Conservation (phyloP, 192 early-diverging fungal species). For the Oehlia diaphana region DNA sequence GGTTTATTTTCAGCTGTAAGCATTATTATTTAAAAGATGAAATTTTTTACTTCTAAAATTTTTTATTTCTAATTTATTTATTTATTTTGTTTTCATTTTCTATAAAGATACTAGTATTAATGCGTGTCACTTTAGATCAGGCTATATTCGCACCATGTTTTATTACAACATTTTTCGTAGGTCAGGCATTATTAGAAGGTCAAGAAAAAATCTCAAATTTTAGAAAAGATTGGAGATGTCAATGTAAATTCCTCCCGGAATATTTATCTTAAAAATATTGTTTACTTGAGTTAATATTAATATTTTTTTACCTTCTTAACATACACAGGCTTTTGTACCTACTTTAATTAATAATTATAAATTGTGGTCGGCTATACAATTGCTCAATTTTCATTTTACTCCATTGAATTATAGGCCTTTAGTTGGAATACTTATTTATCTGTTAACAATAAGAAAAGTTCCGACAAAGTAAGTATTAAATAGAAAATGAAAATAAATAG, state of each 20-base stretch:
- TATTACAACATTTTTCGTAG: conserved; percentile 66
- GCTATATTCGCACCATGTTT: conserved; percentile 70
- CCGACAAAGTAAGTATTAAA: not conserved
- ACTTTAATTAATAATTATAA: conserved; percentile 74
- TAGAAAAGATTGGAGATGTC: conserved; percentile 42
- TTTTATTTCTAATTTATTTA: not conserved
- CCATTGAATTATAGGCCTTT: conserved; percentile 73
- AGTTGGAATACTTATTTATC: conserved; percentile 41
- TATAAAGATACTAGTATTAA: conserved; percentile 39
- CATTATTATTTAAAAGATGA: not conserved
- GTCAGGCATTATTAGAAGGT: conserved; percentile 60
- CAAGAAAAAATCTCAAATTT: conserved; percentile 46
- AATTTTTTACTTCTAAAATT: too few species aligned
- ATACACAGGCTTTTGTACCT: conserved; percentile 44
- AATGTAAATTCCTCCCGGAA: not conserved
- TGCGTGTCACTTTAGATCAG: conserved; percentile 61
- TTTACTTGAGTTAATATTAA: not conserved
- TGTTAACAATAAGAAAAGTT: conserved; percentile 24
- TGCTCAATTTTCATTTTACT: conserved; percentile 73
- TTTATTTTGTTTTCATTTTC: not conserved
- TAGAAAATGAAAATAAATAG: too few species aligned
- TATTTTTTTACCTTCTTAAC: not conserved
- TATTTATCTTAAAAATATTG: not conserved
- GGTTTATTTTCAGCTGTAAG: not conserved
- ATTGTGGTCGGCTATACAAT: conserved; percentile 78